Evolutionary conservation across 2,329 filamentous ascomycete genomes (phyloP), one percentile per base, ranked within the genome.

Genomic region (Alternaria metachromatica): DNA sequence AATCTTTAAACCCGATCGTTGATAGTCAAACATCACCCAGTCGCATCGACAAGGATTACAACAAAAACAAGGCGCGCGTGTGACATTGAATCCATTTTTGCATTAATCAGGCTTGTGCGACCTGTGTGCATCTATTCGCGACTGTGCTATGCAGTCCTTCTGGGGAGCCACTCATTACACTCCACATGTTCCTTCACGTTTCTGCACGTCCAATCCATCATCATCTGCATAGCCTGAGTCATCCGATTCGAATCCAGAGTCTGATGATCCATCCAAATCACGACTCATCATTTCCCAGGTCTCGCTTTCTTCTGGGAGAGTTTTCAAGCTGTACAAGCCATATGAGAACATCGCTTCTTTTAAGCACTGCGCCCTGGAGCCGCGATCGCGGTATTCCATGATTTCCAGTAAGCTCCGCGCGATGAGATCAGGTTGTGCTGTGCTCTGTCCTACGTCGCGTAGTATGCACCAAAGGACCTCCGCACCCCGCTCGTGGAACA

Each of bases 91-190:
- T 45, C 44, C 37, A 26, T 44, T 44, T 53, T 51, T 60, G 21
- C 41, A 60, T 55, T 46, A 45, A 18, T 60, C 57, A 33, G 7
- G 25, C 15, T 60, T 53, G 41, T 54, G 57, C 57, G 41, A 55
- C 37, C 53, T 9, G n/a, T 53, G 20, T 33, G 23, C n/a, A 13
- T 46, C 46, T 41, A 11, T 12, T 55, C 20, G 49, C 20, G 30
- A 53, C 30, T 53, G 13, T 21, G 13, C 20, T 53, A 6, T 37
- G 49, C 49, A 53, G 13, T 6, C 28, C 30, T 25, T 51, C 13
- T 37, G 11, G 5, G 30, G 28, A 37, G 49, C 49, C 28, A 51
- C 28, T 51, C n/a, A 21, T 33, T 51, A 23, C 49, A 33, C 49
- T 51, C 49, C 18, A 37, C 49, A 41, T 18, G 10, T 43, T 54